These are phyloP conservation scores for Geranium brycei DNA, from an alignment of 345 rosid genomes.

Conservation along the genomic window DNA sequence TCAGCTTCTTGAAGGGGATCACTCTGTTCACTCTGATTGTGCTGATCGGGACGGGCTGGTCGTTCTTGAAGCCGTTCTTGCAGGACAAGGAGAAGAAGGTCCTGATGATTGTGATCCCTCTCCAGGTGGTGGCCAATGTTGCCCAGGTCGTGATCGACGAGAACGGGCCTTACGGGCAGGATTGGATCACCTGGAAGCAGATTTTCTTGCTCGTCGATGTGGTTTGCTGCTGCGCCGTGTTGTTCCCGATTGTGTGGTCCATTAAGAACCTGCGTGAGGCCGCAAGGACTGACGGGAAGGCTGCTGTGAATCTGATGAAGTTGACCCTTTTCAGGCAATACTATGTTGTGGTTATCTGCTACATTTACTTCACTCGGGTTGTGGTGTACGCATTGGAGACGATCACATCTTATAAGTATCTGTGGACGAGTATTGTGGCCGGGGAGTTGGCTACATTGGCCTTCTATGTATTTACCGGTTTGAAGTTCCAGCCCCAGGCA, in stretches of 20 bases:
- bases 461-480: constrained; percentile 81
- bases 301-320: constrained; percentile 87
- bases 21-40: constrained; percentile 78
- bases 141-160: constrained; percentile 91
- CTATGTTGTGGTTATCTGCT: constrained; percentile 89
- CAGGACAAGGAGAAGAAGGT: constrained; percentile 98
- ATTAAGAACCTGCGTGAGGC: constrained; percentile 93
- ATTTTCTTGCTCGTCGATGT: constrained; percentile 85
- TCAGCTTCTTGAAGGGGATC: constrained; percentile 87
- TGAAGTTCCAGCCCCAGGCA: constrained; percentile 78
- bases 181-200: constrained; percentile 81
- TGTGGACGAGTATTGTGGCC: constrained; percentile 86
- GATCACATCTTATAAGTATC: constrained; percentile 74
- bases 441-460: constrained; percentile 80
- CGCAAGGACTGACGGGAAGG: constrained; percentile 85
- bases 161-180: constrained; percentile 67
- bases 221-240: constrained; percentile 82
- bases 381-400: constrained; percentile 82
- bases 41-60: constrained; percentile 93
- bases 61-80: constrained; percentile 85
- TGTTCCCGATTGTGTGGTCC: constrained; percentile 95
- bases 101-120: constrained; percentile 84
- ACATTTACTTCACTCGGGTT: constrained; percentile 86
- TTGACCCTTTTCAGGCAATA: constrained; percentile 87
- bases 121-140: constrained; percentile 84